Percentiles rank a stretch among this genome's conserved stretches.
These are phyloP conservation scores for Manihot esculenta DNA, from an alignment of 441 rosid species.

Conservation along the genomic window DNA sequence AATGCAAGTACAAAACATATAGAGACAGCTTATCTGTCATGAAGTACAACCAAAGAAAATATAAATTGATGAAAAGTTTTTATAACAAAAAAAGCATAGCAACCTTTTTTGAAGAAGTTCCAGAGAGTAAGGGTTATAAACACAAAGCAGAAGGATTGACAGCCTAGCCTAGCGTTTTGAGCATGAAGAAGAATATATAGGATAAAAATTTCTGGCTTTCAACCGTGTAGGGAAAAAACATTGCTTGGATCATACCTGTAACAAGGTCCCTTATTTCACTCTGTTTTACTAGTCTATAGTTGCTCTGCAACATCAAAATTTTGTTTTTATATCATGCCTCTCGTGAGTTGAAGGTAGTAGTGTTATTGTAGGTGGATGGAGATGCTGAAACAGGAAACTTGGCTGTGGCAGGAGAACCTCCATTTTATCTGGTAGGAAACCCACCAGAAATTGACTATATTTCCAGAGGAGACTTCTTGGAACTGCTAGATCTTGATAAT, in stretches of 20 bases:
- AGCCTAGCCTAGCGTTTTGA: background rate
- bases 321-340: background rate
- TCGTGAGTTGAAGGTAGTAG: constrained; percentile 24
- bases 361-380: constrained; percentile 34
- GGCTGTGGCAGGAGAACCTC: constrained; percentile 26
- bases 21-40: background rate
- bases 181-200: background rate
- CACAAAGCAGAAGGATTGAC: background rate
- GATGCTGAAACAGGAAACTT: constrained; percentile 18
- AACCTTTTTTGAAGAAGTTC: no score
- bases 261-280: background rate
- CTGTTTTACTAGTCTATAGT: background rate
- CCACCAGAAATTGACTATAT: constrained; percentile 18
- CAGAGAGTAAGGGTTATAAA: background rate
- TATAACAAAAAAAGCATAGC: no score
- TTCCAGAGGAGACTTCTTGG: constrained; percentile 41
- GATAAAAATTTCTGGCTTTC: background rate
- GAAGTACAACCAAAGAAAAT: no score
- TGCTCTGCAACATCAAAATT: background rate
- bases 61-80: no score
- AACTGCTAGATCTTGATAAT: constrained; percentile 44
- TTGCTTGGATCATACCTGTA: background rate
- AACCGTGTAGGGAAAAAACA: background rate
- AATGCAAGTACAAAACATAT: background rate
- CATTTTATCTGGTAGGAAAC: constrained; percentile 24